These are phyloP conservation scores for Alternaria sp. DNA, from an alignment of 2,329 filamentous ascomycete genomes.

Conservation along the genomic window DNA sequence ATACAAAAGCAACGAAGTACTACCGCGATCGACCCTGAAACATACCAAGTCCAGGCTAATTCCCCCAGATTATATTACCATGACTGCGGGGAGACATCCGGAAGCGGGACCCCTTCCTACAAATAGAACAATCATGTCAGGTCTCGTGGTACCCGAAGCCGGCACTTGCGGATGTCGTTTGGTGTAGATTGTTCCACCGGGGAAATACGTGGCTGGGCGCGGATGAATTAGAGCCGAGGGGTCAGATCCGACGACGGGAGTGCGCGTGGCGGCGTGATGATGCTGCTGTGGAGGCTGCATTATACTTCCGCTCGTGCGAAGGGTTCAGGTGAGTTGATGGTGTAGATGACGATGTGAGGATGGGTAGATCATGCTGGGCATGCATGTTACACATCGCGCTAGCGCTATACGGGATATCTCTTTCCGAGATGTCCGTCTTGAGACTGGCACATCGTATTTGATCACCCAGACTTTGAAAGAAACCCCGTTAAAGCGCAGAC, in stretches of 20 bases:
- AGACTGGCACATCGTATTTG: background rate
- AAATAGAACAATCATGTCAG: background rate
- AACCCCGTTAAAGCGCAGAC: background rate
- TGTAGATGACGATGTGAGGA: background rate
- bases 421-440: background rate
- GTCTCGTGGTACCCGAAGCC: background rate
- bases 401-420: background rate
- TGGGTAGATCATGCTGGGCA: background rate
- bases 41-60: conserved; percentile 2
- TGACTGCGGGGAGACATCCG: background rate
- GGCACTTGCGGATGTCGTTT: background rate
- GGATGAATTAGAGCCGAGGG: background rate
- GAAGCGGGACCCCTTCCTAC: background rate
- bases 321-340: background rate
- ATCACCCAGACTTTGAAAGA: background rate
- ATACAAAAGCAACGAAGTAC: background rate
- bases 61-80: background rate
- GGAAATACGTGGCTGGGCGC: background rate
- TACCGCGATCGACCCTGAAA: background rate
- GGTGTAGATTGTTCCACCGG: background rate
- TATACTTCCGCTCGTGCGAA: background rate
- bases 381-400: background rate
- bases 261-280: background rate
- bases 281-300: background rate
- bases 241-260: background rate